phyloP scores from a whole-genome alignment of 768 basidiomycete genomes.

The Rubroboletus satanas region DNA sequence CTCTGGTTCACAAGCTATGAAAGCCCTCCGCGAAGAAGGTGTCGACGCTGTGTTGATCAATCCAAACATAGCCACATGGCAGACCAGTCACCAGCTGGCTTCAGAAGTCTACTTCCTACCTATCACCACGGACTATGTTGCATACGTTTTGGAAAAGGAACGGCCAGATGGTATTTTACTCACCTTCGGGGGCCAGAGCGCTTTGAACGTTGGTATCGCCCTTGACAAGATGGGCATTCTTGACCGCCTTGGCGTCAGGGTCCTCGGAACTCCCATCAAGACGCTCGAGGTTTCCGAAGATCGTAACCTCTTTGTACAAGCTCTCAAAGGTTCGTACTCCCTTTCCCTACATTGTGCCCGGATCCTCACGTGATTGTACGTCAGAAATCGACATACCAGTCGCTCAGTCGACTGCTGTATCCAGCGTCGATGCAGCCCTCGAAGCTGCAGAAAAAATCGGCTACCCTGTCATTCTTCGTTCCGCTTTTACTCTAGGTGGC shows the following conservation, averaged over 20 bases:
- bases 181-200: conserved; percentile 97
- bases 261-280: conserved; percentile 91
- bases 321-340: conserved; percentile 74
- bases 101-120: conserved; percentile 97
- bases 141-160: conserved; percentile 98
- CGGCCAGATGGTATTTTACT: conserved; percentile 95
- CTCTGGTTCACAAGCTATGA: conserved; percentile 97
- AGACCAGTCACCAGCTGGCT: conserved; percentile 96
- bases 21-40: conserved; percentile 94
- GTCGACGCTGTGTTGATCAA: conserved; percentile 94
- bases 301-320: conserved; percentile 92
- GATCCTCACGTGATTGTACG: conserved; percentile 4
- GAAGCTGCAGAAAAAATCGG: conserved; percentile 88
- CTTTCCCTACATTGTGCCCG: not conserved
- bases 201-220: conserved; percentile 94
- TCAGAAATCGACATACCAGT: conserved; percentile 97
- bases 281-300: conserved; percentile 98
- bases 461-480: conserved; percentile 95
- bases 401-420: conserved; percentile 93
- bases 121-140: conserved; percentile 95
- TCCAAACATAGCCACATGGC: conserved; percentile 99
- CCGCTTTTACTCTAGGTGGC: conserved; percentile 96
- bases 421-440: conserved; percentile 90
- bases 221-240: conserved; percentile 96
- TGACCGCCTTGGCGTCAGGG: conserved; percentile 87